A percentile compares a stretch with the other conserved stretches of the same genome.
Evolutionary conservation across 2,329 filamentous ascomycete genomes (phyloP).

Genomic region (Pseudonectria foliicola): DNA sequence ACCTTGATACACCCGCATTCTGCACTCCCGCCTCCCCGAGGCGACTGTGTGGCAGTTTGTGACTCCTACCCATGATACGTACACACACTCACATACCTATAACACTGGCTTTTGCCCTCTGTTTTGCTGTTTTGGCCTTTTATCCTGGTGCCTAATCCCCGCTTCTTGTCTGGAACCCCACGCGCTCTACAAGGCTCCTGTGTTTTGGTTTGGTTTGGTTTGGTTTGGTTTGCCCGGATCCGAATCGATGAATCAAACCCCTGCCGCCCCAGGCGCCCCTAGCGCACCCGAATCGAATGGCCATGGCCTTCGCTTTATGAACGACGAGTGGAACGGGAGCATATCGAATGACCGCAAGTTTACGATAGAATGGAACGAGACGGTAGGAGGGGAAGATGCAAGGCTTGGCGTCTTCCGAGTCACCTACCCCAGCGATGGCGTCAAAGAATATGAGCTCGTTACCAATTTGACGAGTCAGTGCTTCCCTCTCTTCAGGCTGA

Average conservation of each 20-base stretch:
- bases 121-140: background rate
- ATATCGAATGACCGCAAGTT: constrained; percentile 25
- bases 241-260: constrained; percentile 17
- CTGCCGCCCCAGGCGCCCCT: constrained; percentile 7
- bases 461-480: constrained; percentile 25
- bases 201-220: background rate
- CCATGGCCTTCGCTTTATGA: constrained; percentile 25
- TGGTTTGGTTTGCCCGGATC: background rate
- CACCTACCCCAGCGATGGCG: constrained; percentile 23
- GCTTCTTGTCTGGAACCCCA: constrained; percentile 4
- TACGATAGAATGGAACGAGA: constrained; percentile 25
- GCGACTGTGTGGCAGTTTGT: too few relatives aligned
- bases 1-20: constrained; percentile 4
- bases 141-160: constrained; percentile 2
- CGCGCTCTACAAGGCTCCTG: constrained; percentile 1
- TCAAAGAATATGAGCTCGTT: constrained; percentile 22
- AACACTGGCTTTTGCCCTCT: constrained; percentile 4
- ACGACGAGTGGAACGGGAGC: constrained; percentile 28
- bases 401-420: constrained; percentile 25
- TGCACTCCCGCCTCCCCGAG: background rate
- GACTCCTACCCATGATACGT: too few relatives aligned
- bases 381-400: constrained; percentile 12
- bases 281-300: constrained; percentile 10
- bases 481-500: background rate
- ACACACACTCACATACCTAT: constrained; percentile 1